Evolutionary conservation across 331 rosid genomes (phyloP).

Genomic region (Quercus phellos): DNA sequence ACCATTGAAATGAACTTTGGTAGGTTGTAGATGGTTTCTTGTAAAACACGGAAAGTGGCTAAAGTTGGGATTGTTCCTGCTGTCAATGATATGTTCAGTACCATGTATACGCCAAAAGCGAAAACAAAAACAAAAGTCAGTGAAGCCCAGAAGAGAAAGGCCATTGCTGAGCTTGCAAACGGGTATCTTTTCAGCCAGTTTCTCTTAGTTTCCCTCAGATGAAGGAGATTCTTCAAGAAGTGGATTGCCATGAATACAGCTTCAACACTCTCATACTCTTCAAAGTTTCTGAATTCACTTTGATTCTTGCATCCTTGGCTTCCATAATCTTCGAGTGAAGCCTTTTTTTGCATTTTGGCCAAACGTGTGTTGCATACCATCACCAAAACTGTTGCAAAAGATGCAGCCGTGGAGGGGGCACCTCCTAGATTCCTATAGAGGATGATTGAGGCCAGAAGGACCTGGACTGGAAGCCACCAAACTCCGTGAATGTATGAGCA

Average conservation of each 20-base stretch:
- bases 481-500: conserved; percentile 70
- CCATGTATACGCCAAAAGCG: conserved; percentile 74
- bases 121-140: conserved; percentile 80
- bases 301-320: conserved; percentile 76
- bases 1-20: conserved; percentile 92
- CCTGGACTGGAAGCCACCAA: conserved; percentile 88
- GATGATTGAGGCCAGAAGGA: conserved; percentile 58
- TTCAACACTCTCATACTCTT: conserved; percentile 73
- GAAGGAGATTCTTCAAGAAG: conserved; percentile 60
- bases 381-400: conserved; percentile 58
- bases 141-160: conserved; percentile 84
- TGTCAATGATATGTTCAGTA: conserved; percentile 46
- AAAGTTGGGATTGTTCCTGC: conserved; percentile 71
- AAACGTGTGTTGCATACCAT: conserved; percentile 83
- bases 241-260: conserved; percentile 77
- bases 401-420: conserved; percentile 64
- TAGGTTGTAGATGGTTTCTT: conserved; percentile 87
- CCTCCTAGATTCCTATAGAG: conserved; percentile 69
- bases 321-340: conserved; percentile 86
- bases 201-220: conserved; percentile 64
- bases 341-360: conserved; percentile 56
- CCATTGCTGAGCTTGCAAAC: conserved; percentile 62
- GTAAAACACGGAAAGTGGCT: conserved; percentile 81
- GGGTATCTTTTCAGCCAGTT: conserved; percentile 72
- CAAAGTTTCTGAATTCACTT: conserved; percentile 67